Evolutionary conservation across 257 asterid species (phyloP).

Genomic region (Rhazya stricta): DNA sequence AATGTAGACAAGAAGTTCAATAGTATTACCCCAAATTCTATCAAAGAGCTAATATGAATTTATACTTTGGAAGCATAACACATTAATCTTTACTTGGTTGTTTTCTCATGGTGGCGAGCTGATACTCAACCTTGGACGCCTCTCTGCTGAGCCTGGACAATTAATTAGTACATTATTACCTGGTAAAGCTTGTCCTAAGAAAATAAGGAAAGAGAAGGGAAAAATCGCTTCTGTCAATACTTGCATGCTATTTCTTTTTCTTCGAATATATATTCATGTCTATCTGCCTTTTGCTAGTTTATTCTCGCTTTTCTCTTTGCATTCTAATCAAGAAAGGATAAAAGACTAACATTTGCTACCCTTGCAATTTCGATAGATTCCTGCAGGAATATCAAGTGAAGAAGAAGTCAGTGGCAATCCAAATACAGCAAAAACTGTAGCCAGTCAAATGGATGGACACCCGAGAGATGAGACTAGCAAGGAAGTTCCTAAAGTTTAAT

Average conservation of each 20-base stretch:
- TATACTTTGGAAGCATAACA: background rate
- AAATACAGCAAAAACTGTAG: background rate
- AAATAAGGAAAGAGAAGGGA: too few species aligned
- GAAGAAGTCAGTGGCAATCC: conserved; percentile 1
- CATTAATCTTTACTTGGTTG: background rate
- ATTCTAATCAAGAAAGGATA: background rate
- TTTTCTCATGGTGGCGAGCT: background rate
- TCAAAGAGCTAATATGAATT: background rate
- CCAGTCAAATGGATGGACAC: background rate
- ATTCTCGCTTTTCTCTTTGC: background rate
- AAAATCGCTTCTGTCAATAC: too few species aligned
- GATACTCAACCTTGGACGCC: too few species aligned
- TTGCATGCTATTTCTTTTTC: background rate
- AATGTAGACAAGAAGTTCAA: background rate
- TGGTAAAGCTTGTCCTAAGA: too few species aligned
- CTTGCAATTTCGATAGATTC: background rate
- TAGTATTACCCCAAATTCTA: background rate
- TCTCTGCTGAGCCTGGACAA: too few species aligned
- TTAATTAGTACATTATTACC: too few species aligned
- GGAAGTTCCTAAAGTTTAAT: background rate
- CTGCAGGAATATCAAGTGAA: conserved; percentile 2
- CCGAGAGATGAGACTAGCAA: background rate
- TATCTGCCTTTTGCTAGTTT: background rate
- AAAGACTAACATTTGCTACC: background rate
- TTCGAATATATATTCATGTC: too few species aligned